phyloP scores from a whole-genome alignment of 257 asterid genomes.

The Solanum boliviense region DNA sequence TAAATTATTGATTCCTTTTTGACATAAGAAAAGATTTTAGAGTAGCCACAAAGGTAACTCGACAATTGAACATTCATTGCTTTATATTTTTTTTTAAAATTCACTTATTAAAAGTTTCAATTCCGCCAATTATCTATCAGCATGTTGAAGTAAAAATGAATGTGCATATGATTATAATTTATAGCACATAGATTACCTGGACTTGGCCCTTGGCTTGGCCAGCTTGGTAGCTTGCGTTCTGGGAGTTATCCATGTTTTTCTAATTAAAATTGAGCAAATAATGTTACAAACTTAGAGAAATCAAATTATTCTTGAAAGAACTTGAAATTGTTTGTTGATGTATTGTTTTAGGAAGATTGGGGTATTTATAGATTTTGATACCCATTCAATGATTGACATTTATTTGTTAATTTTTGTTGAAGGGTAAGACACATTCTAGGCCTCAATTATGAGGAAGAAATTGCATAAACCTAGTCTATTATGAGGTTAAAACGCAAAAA shows the following conservation, averaged over 20 bases:
- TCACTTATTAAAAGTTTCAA: neutral
- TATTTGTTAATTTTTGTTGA: neutral
- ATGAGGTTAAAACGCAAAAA: neutral
- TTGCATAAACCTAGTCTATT: neutral
- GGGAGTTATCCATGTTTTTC: conserved; percentile 7
- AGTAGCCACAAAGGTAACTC: neutral
- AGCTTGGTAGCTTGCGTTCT: conserved; percentile 17
- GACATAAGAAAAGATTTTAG: neutral
- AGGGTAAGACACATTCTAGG: neutral
- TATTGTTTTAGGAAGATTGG: neutral
- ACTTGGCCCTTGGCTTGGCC: conserved; percentile 30
- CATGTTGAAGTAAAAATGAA: neutral
- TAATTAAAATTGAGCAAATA: neutral
- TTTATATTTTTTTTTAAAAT: neutral
- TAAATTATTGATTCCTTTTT: neutral
- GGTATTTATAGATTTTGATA: neutral
- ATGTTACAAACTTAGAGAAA: neutral
- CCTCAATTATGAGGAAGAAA: neutral
- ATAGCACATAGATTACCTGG: conserved; percentile 2
- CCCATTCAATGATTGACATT: neutral
- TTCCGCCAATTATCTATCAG: neutral
- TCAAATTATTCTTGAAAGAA: neutral
- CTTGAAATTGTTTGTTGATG: neutral
- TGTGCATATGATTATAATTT: neutral
- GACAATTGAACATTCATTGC: too few species aligned